Evolutionary conservation across 495 filamentous ascomycete genomes (phyloP), one percentile per base, ranked within the genome.

Genomic region (Glutinoglossum americanum): DNA sequence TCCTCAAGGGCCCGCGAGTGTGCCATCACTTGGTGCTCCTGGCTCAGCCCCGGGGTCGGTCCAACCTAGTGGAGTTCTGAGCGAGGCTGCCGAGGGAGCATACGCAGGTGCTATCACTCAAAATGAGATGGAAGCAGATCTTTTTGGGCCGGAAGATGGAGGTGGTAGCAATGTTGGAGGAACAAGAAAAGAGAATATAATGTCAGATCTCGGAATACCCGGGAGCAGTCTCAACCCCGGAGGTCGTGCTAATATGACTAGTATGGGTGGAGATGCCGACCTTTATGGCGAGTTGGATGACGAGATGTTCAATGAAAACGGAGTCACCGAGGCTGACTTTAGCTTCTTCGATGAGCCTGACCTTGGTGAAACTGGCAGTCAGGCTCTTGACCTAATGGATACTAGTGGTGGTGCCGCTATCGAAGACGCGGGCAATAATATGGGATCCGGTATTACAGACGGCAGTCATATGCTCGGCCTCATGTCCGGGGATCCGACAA

Each of bases 311-410:
- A 68, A 56, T 44, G 63, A 62, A 11, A 83, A 80, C 61, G 85
- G 82, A n/a, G 79, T 94, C 21, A 89, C 86, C 1, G 89, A 95
- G 59, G 82, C 80, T 2, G 89, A 95, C 65, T 94, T 94, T 68
- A 90, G 78, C 67, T 94, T 93, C 64, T 94, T 95, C 58, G 87
- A 94, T 64, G 78, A 82, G 47, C 75, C 74, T 5, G 73, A 69
- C 51, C 65, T 75, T 23, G 72, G 70, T 9, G 67, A 21, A 17
- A 19, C 25, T 51, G 49, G 35, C 26, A 19, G 44, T 32, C 51
- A 63, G 56, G 51, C 26, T 19, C 6, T 23, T 51, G 39, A 21
- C 23, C 30, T 47, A 45, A 45, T 45, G 41, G 41, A 45, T 54
- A 17, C 44, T 28, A 25, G 27, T 54, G 11, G 17, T 51, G 48